Evolutionary conservation across 306 rosid species (phyloP), one percentile per base, ranked within the genome.

Genomic region (Hippophae tibetana): DNA sequence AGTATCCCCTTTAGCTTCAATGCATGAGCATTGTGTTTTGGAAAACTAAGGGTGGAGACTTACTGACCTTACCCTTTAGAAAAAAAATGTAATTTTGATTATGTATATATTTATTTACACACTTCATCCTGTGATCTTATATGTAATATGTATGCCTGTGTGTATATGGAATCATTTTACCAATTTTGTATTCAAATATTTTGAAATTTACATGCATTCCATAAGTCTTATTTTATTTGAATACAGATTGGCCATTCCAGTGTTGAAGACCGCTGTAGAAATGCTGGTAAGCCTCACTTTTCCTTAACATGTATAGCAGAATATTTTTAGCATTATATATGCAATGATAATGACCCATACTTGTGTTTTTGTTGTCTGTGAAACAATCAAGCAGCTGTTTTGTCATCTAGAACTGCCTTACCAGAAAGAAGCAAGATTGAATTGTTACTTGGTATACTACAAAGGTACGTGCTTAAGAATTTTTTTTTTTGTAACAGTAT

Each of bases 371-470:
- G 18, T 49, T 6, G 26, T 31, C 8, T 52, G 43, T 18, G 51
- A 44, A 18, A 13, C 1, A 60, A 59, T 43, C 46, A 59, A 63
- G 23, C 66, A 72, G 71, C 47, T 60, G 14, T 10, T 38, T 6
- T 38, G 31, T 13, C 47, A 44, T 18, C 58, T 12, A 41, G 10
- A 42, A 48, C 25, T 42, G 52, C 26, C 60, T 43, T 54, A 42
- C 52, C 63, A 7, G 57, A 47, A 14, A 42, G 14, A 60, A 13
- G 58, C 25, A 65, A 72, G 52, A 62, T 72, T 42, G 52, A 60
- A 26, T 42, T 53, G 47, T 44, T 72, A 25, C 71, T 72, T 47
- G 14, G 14, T 42, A 7, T 26, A 7, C 25, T 72, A 27, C 26
- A 53, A 18, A 65, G 64, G 76, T 72, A 62, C 18, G 58, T 9